A percentile compares a stretch with the other conserved stretches of the same genome.
phyloP scores from a whole-genome alignment of 108 stramenopile species.

The Skeletonema grethae region DNA sequence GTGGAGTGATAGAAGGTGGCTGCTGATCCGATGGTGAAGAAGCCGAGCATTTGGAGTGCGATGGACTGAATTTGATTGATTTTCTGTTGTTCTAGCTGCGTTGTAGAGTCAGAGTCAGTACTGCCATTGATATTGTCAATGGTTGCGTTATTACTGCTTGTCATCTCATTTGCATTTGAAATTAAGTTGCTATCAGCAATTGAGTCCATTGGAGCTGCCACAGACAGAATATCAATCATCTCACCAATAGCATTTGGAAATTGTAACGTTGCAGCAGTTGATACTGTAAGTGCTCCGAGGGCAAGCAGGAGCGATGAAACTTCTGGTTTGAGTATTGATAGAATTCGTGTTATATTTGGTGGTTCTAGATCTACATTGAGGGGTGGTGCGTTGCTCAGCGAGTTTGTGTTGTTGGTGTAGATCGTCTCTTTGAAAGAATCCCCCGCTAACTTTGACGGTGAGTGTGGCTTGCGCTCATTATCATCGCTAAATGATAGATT shows the following conservation, averaged over 20 bases:
- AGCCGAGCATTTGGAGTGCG: constrained; percentile 30
- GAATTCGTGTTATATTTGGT: constrained; percentile 36
- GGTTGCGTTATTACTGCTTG: neutral
- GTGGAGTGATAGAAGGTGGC: constrained; percentile 34
- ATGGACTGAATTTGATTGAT: constrained; percentile 27
- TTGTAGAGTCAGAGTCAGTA: neutral
- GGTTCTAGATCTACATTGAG: constrained; percentile 4
- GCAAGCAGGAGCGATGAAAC: constrained; percentile 23
- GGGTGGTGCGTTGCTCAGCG: neutral
- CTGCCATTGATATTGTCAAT: neutral
- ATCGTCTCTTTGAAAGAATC: too few relatives aligned
- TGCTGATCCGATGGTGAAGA: constrained; percentile 35
- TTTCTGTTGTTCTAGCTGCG: neutral
- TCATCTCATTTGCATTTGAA: neutral
- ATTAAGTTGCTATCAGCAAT: neutral
- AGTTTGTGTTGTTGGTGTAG: neutral
- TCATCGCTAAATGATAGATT: neutral
- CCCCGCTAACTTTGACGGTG: too few relatives aligned
- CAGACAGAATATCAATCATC: constrained; percentile 47
- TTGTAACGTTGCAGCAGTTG: constrained; percentile 48
- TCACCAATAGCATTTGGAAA: constrained; percentile 41
- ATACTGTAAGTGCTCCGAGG: constrained; percentile 33
- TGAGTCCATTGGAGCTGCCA: neutral
- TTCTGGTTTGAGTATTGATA: constrained; percentile 39
- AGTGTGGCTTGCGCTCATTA: neutral